Evolutionary conservation across 305 asterid species (phyloP), one percentile per base, ranked within the genome.

Genomic region (Fraxinus xanthoxyloides): DNA sequence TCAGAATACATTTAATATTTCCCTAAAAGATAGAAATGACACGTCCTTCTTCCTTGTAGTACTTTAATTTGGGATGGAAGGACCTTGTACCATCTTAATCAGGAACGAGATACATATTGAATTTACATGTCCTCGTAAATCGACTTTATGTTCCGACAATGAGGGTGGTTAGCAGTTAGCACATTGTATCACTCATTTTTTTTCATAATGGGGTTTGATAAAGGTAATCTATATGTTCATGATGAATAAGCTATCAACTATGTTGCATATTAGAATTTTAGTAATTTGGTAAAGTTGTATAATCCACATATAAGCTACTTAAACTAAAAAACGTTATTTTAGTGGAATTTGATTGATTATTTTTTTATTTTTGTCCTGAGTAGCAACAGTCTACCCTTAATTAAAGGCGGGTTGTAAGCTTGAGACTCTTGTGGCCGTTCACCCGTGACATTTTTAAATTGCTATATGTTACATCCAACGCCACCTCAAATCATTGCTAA

Each of bases 351-450:
- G 23, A 23, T 23, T 2, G 32, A 21, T 63, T 23, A 21, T 59
- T 19, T 56, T 56, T 8, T 61, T 61, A 8, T 63, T 63, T 2
- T 21, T 26, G 30, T 26, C 72, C 72, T 21, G 8, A 61, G 32
- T 61, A 61, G 31, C 70, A 7, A 21, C 15, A 61, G 31, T 24
- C 15, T 21, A 73, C 78, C 90, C 84, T 77, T 80, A 82, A 85
- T 87, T 83, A 80, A 21, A 65, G 87, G 90, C 85, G 86, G 88
- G 83, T 80, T 73, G 65, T 74, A 59, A 82, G 86, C 43, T 82
- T 78, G 73, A 59, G 87, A 87, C 80, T 87, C 86, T 85, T 83
- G 30, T 40, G 5, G 65, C 63, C 79, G 79, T 75, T 61, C 61
- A 43, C 79, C 28, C 79, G 65, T 51, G 38, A 54, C 79, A 46